A percentile compares a stretch with the other conserved stretches of the same genome.
These are phyloP conservation scores for Scutellaria minor DNA, from an alignment of 257 asterid species.

Conservation along the genomic window DNA sequence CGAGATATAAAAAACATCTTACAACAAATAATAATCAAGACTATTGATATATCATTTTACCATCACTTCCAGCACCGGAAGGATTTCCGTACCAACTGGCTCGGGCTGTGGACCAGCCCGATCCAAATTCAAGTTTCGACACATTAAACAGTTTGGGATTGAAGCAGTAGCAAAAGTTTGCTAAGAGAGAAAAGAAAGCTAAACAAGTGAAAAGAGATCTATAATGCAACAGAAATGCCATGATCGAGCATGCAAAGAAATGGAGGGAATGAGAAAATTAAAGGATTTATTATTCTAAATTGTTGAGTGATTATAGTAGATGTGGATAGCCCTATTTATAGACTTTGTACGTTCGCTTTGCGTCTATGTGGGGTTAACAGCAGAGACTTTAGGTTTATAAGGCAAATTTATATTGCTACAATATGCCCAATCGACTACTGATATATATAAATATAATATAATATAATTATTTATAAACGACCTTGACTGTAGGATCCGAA, in stretches of 20 bases:
- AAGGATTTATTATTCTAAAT: background rate
- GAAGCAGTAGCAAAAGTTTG: constrained; percentile 53
- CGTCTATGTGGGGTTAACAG: constrained; percentile 25
- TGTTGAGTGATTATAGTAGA: constrained; percentile 18
- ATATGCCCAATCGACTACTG: too few relatives aligned
- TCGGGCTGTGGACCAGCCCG: constrained; percentile 69
- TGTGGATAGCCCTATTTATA: constrained; percentile 42
- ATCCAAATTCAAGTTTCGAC: constrained; percentile 42
- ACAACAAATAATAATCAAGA: too few relatives aligned
- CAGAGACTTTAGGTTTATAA: background rate
- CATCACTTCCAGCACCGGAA: constrained; percentile 81
- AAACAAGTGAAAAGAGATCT: constrained; percentile 36
- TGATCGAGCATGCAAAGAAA: constrained; percentile 30
- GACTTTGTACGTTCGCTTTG: constrained; percentile 17
- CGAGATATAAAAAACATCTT: too few relatives aligned
- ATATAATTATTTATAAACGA: too few relatives aligned
- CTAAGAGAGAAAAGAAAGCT: constrained; percentile 39
- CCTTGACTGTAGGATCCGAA: too few relatives aligned
- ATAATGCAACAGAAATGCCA: constrained; percentile 36
- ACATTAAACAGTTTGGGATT: constrained; percentile 54
- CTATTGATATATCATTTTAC: constrained; percentile 38
- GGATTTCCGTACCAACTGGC: constrained; percentile 94
- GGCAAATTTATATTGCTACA: too few relatives aligned
- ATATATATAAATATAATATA: too few relatives aligned
- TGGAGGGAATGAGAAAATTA: background rate